phyloP scores from a whole-genome alignment of 805 yeast genomes.

The Metschnikowia corniflorae region DNA sequence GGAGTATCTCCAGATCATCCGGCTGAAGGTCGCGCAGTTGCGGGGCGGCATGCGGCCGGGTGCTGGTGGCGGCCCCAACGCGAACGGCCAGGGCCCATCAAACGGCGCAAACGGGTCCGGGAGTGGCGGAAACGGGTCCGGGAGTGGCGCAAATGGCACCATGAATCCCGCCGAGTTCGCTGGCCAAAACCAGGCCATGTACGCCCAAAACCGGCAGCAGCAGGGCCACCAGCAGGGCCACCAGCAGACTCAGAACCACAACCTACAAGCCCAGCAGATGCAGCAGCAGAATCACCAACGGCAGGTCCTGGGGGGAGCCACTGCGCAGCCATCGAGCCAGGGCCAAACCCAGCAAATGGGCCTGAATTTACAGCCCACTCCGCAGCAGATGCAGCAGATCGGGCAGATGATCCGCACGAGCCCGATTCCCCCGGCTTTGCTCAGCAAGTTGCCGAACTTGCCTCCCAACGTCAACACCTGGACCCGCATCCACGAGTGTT shows the following conservation, averaged over 20 bases:
- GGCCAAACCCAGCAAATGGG: conserved; percentile 6
- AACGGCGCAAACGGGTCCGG: background rate
- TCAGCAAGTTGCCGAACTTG: conserved; percentile 65
- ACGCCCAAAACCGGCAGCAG: conserved; percentile 7
- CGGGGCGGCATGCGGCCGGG: conserved; percentile 19
- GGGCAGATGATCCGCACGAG: conserved; percentile 50
- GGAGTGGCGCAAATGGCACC: conserved; percentile 1
- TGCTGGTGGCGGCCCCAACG: conserved; percentile 6
- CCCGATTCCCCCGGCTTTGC: conserved; percentile 68
- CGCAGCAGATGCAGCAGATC: conserved; percentile 37
- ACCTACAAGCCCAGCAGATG: conserved; percentile 8
- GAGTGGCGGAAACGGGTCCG: conserved; percentile 2
- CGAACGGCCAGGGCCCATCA: background rate
- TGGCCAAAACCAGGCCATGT: conserved; percentile 9
- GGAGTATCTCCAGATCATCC: conserved; percentile 48
- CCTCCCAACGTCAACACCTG: conserved; percentile 81
- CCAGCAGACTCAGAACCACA: conserved; percentile 5
- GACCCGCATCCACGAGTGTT: conserved; percentile 68
- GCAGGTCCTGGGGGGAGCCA: conserved; percentile 3
- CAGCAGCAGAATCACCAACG: conserved; percentile 2
- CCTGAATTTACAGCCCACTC: conserved; percentile 16
- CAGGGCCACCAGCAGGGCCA: conserved; percentile 14
- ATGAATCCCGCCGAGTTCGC: background rate
- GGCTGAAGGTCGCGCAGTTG: conserved; percentile 36
- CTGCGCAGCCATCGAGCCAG: conserved; percentile 14